Percentiles rank a stretch among this genome's conserved stretches.
These are phyloP conservation scores for Coleophoma eucalyptorum DNA, from an alignment of 2,329 filamentous ascomycete species.

Conservation along the genomic window DNA sequence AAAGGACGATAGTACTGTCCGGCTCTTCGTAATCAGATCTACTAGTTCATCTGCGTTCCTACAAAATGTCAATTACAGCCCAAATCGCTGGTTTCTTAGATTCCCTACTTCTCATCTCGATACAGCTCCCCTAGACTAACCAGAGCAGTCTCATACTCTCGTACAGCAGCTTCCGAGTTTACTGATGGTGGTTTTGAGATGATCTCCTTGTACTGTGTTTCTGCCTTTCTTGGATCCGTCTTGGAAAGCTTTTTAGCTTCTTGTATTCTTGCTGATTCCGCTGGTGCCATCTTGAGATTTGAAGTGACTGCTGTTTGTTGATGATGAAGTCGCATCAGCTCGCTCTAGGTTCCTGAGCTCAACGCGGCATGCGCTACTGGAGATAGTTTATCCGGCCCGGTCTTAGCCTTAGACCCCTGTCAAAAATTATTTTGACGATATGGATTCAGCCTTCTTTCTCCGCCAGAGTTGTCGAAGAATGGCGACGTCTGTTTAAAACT, in stretches of 20 bases:
- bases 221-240: conserved; percentile 78
- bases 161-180: conserved; percentile 77
- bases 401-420: conserved; percentile 12
- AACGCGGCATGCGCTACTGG: conserved; percentile 14
- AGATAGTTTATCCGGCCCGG: background rate
- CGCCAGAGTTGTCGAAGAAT: no score
- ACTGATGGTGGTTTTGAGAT: conserved; percentile 79
- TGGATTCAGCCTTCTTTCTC: conserved; percentile 2
- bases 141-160: conserved; percentile 88
- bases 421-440: conserved; percentile 14
- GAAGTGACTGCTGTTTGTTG: conserved; percentile 13
- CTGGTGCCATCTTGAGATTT: conserved; percentile 46
- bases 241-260: conserved; percentile 85
- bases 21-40: conserved; percentile 83
- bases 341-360: conserved; percentile 7
- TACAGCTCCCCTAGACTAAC: conserved; percentile 90
- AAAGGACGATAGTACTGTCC: conserved; percentile 89
- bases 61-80: conserved; percentile 24
- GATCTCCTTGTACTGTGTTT: conserved; percentile 85
- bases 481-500: conserved; percentile 13
- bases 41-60: conserved; percentile 83
- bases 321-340: conserved; percentile 4
- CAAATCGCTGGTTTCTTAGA: background rate
- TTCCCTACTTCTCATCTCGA: conserved; percentile 73
- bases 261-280: conserved; percentile 66